Conservation (phyloP, 2,329 filamentous ascomycete genomes). For the Aspergillus sp. region DNA sequence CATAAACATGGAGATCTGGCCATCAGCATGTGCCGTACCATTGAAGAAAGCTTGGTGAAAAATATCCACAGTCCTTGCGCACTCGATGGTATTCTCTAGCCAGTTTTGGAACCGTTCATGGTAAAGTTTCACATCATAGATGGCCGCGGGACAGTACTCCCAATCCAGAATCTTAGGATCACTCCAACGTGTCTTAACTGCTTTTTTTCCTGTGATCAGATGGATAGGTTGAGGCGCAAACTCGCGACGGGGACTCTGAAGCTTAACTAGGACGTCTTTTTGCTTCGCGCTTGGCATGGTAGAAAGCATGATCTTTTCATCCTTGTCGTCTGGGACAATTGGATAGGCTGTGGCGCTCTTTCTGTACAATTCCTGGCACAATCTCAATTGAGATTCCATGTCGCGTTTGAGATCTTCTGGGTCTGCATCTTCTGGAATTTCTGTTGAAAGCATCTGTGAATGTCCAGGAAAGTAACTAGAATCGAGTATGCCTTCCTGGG, state of each 20-base stretch:
- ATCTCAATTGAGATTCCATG: neutral
- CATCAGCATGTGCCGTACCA: slow-evolving; percentile 32
- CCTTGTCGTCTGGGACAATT: neutral
- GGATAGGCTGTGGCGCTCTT: slow-evolving; percentile 14
- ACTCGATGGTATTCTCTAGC: slow-evolving; percentile 23
- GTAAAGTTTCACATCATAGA: slow-evolving; percentile 15
- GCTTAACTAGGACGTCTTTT: neutral
- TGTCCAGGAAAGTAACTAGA: neutral
- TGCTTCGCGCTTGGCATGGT: slow-evolving; percentile 10
- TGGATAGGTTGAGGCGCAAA: neutral
- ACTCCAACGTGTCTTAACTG: slow-evolving; percentile 10
- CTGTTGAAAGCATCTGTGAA: neutral
- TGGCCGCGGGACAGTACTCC: slow-evolving; percentile 24
- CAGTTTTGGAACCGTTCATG: slow-evolving; percentile 23
- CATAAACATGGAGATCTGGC: slow-evolving; percentile 24
- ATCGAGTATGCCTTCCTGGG: neutral
- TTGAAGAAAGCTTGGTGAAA: slow-evolving; percentile 33
- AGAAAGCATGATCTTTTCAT: neutral
- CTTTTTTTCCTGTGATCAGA: neutral
- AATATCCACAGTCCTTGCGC: slow-evolving; percentile 23
- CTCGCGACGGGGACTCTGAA: neutral
- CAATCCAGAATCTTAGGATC: slow-evolving; percentile 21
- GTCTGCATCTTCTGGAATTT: neutral
- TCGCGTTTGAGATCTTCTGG: neutral
- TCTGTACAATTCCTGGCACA: slow-evolving; percentile 11